Evolutionary conservation across 1,284 basidiomycete species (phyloP), one percentile per base, ranked within the genome.

Genomic region (Peniophora sp.): DNA sequence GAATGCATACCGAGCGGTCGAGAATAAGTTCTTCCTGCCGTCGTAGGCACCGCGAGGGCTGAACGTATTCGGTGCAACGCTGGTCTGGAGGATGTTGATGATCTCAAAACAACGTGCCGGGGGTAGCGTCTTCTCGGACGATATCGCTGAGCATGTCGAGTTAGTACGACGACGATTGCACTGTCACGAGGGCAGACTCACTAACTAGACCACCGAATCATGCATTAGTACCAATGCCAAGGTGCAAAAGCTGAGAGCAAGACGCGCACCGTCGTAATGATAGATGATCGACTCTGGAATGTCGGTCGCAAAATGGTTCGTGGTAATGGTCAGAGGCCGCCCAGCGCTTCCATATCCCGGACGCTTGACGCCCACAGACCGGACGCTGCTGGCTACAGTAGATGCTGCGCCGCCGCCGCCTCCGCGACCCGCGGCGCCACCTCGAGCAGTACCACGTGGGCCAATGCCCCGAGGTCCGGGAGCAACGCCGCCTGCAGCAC

Each of bases 11-110:
- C 74, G 69, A 41, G 71, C 68, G 3, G 75, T 67, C 11, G 81
- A 68, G 60, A 87, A 89, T 54, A 90, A 62, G 55, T 89, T 91
- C 64, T 89, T 90, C 17, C 85, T 70, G 1, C 88, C 87, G 54
- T 91, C 87, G 53, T 89, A 89, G 1, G 78, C 85, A 9, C 75
- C 80, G 6, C 71, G 75, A 2, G 81, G 81, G 1, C 74, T 82
- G 58, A 87, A 88, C 15, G 85, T 67, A 12, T 75, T 64, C 0
- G 81, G 79, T 0, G 79, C 78, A 5, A 75, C 68, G 0, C 65
- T 58, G 11, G 67, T 71, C 60, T 89, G 87, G 3, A 89, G 63
- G 10, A 69, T 69, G 5, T 73, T 71, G 46, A 89, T 79, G 3
- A 89, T 64, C 17, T 83, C 77, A 72, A 88, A 73, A 54, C 87